Evolutionary conservation across 2,329 filamentous ascomycete species (phyloP).

Genomic region (Reticulascus tulasneorum): DNA sequence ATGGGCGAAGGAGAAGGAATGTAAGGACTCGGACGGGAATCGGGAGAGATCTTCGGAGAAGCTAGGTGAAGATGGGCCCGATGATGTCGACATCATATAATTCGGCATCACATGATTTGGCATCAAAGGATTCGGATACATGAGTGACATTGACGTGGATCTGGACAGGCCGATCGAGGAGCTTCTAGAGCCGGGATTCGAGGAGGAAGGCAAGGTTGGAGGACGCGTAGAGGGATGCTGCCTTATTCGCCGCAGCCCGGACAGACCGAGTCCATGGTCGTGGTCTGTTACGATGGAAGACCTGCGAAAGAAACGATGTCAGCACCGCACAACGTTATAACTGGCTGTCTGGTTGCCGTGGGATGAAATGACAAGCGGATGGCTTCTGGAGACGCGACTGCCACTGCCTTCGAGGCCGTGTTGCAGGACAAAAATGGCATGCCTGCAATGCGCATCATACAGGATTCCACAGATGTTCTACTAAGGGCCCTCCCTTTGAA

Average conservation of each 20-base stretch:
- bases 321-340: slow-evolving; percentile 8
- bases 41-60: slow-evolving; percentile 85
- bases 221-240: slow-evolving; percentile 70
- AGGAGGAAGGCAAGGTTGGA: slow-evolving; percentile 60
- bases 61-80: slow-evolving; percentile 67
- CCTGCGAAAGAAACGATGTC: slow-evolving; percentile 39
- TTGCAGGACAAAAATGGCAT: no score
- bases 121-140: slow-evolving; percentile 55
- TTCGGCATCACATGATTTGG: no score
- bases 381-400: no score
- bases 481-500: no score
- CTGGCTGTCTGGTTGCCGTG: slow-evolving; percentile 8
- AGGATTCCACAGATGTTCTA: no score
- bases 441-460: no score
- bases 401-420: no score
- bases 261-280: slow-evolving; percentile 80
- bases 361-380: no score
- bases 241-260: slow-evolving; percentile 88
- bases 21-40: slow-evolving; percentile 92
- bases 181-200: slow-evolving; percentile 59
- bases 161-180: slow-evolving; percentile 57
- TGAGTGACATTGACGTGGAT: slow-evolving; percentile 67
- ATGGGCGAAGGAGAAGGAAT: slow-evolving; percentile 97
- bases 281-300: slow-evolving; percentile 80
- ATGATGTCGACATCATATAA: slow-evolving; percentile 46